Base-by-base conservation (phyloP, 2,329 filamentous ascomycete genomes). In the Septoria petroselini region DNA sequence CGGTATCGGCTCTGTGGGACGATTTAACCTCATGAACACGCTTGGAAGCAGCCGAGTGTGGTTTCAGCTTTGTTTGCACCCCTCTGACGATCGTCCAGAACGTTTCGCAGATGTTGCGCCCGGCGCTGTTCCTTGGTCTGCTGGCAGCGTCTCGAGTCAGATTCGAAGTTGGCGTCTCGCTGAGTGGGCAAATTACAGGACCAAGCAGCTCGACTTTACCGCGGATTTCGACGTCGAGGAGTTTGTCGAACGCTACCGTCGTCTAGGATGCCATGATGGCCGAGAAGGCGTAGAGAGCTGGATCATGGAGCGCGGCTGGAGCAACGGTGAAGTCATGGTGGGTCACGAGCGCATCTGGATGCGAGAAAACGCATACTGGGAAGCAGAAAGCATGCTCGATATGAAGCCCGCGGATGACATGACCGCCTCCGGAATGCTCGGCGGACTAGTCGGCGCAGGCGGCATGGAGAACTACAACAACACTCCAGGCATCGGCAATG, bases 181-280 rank as follows among this genome's bases (percentile, higher is more conserved):
- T 0, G 93, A 98, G 68, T 98, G 93, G 93, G 88, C 91, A 1
- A 98, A 97, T 66, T 84, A 91, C 48, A 82, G 93, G 41, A 94
- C 91, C 68, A 89, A 88, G 67, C 83, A 86, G 62, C 81, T 97
- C 2, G 93, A 98, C 66, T 98, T 95, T 69, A 98, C 93, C 0
- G 89, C 91, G 1, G 93, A 98, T 64, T 98, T 97, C 60, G 93
- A 98, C 62, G 75, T 91, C 4, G 88, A 95, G 12, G 93, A 98
- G 67, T 97, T 98, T 62, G 80, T 84, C 15, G 83, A 85, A 60
- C 83, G 93, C 37, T 98, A 96, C 66, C 76, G 83, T 4, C 76
- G 81, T 4, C 78, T 98, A 0, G 93, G 93, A 11, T 98, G 93
- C 68, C 82, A 85, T 60, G 89, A 95, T 57, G 93, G 93, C 49